Base-by-base conservation (phyloP, 495 filamentous ascomycete species). In the Rostrohypoxylon terebratum region DNA sequence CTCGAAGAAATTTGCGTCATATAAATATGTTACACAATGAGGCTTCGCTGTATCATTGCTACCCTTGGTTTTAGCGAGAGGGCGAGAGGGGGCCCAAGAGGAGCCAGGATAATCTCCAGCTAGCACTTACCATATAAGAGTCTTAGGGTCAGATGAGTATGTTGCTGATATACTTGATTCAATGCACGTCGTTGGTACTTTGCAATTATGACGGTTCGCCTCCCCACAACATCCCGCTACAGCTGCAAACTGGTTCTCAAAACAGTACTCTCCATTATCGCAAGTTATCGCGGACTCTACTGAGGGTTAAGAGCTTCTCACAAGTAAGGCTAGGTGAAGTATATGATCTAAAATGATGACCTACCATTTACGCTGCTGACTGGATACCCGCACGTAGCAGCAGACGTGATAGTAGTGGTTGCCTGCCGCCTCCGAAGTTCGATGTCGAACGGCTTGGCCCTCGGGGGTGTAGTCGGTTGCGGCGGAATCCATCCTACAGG, bases 391-490 rank as follows among this genome's bases (percentile, higher is more conserved):
- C 76, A 78, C 18, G 76, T 72, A 54, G 65, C 57, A 36, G 33
- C 25, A 21, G 45, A 31, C 16, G 42, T 21, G n/a, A 47, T 65
- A 5, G 55, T 45, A 40, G 51, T 62, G 3, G 16, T 42, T 36
- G 64, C 58, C 42, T 76, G 74, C 63, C 76, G 65, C 45, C 61
- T 69, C 68, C 74, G 69, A 59, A 78, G 74, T 33, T 77, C 71
- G 62, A 66, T 42, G 28, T 74, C 71, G 44, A 58, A 36, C 58
- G 57, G 72, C 55, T 50, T 62, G 66, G 59, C 66, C 53, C 59
- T 63, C 51, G 75, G 77, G 28, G 73, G 73, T 66, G 79, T 54
- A 58, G 77, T 79, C 68, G 78, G 78, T 66, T 76, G 77, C 55
- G 79, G 73, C 20, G 63, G 42, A 45, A 45, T 28, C 77, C 77